A percentile compares a stretch with the other conserved stretches of the same genome.
phyloP scores from a whole-genome alignment of 2,329 filamentous ascomycete species.

The Pseudopithomyces chartarum region DNA sequence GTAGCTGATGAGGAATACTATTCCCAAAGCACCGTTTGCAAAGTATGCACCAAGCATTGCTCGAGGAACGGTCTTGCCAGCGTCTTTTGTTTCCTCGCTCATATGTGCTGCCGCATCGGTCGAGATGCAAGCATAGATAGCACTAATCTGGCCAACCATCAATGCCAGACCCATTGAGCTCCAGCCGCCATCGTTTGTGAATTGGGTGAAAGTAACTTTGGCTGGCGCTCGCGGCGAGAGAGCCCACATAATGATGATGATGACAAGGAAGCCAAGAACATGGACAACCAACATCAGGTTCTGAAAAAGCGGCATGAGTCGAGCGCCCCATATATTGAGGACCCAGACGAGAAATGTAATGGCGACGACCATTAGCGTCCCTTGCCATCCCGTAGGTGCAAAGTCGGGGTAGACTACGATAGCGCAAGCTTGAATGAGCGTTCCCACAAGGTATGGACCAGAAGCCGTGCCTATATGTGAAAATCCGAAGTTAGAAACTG shows the following conservation, averaged over 20 bases:
- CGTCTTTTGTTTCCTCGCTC: constrained; percentile 51
- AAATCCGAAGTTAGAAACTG: constrained; percentile 37
- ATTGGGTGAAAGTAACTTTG: constrained; percentile 36
- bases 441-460: constrained; percentile 55
- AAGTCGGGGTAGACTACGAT: constrained; percentile 52
- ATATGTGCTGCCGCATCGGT: constrained; percentile 51
- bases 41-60: constrained; percentile 50
- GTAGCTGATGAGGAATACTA: constrained; percentile 41
- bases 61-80: constrained; percentile 47
- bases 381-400: constrained; percentile 52
- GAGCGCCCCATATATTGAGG: constrained; percentile 46
- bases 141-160: constrained; percentile 49
- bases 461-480: constrained; percentile 38
- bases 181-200: constrained; percentile 48
- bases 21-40: constrained; percentile 45
- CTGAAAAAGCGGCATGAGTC: constrained; percentile 39
- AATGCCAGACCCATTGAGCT: constrained; percentile 43
- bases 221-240: constrained; percentile 37
- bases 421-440: constrained; percentile 52
- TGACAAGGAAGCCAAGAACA: constrained; percentile 51
- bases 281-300: constrained; percentile 47
- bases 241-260: constrained; percentile 48
- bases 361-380: constrained; percentile 55
- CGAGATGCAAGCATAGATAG: constrained; percentile 41
- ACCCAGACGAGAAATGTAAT: constrained; percentile 50